Conservation (phyloP, 441 rosid species). For the Adansonia madagascariensis region DNA sequence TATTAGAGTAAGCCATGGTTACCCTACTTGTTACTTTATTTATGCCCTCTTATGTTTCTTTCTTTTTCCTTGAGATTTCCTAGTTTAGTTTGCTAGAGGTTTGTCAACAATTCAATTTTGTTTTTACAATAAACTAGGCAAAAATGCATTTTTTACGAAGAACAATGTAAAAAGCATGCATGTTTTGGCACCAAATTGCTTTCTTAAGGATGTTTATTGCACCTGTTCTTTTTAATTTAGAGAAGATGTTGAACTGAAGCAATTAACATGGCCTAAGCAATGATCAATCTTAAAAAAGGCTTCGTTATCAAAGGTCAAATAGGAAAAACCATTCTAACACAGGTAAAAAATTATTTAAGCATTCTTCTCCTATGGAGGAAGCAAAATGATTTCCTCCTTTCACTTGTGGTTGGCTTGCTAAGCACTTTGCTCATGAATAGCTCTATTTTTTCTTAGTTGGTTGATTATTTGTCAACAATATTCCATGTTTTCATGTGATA, state of each 20-base stretch:
- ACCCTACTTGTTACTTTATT: neutral
- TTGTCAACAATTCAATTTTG: neutral
- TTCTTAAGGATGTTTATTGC: neutral
- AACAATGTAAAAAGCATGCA: neutral
- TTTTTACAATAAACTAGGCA: neutral
- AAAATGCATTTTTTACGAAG: neutral
- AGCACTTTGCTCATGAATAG: slow-evolving; percentile 15
- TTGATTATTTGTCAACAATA: slow-evolving; percentile 61
- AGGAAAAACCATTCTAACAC: slow-evolving; percentile 61
- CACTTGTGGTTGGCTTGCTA: neutral
- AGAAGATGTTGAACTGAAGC: slow-evolving; percentile 76
- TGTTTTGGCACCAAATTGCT: neutral
- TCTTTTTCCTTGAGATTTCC: neutral
- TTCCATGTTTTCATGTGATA: slow-evolving; percentile 43
- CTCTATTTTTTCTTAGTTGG: slow-evolving; percentile 53
- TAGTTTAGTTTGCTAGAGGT: neutral
- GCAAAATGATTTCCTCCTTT: neutral
- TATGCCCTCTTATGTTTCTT: neutral
- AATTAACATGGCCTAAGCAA: slow-evolving; percentile 84
- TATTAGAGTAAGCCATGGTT: neutral
- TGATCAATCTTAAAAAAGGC: slow-evolving; percentile 75
- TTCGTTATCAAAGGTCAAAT: slow-evolving; percentile 75
- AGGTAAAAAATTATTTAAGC: slow-evolving; percentile 44
- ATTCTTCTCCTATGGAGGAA: neutral
- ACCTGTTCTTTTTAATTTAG: slow-evolving; percentile 35